Base-by-base conservation (phyloP, 768 basidiomycete genomes). In the Suillus plorans region DNA sequence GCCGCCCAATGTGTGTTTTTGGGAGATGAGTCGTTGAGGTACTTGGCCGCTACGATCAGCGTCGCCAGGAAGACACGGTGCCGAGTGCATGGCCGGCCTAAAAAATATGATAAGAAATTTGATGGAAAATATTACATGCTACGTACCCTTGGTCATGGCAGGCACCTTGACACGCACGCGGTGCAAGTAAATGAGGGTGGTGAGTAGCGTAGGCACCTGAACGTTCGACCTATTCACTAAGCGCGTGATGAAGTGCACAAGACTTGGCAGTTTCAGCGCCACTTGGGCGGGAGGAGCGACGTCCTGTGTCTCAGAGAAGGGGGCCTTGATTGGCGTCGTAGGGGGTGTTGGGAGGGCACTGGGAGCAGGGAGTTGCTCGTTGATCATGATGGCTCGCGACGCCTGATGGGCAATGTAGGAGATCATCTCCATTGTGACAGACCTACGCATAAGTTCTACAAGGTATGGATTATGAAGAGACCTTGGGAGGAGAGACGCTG, bases 41-140 rank as follows among this genome's bases (percentile, higher is more conserved):
- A 98, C 80, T 99, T 99, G 67, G 95, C 91, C 28, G 97, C 89
- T 49, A 94, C 91, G 77, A 99, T 98, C 70, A 99, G 89, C 1
- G 92, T 90, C 28, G 97, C 97, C 69, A 99, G 85, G 79, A 99
- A 98, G 61, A 99, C 90, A 57, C 97, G 89, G 73, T 99, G 97
- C 42, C 94, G 87, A 25, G 97, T 97, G 77, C 95, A 97, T 28
- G 91, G 86, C 82, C 95, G 89, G 57, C 95, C 84, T 82, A 65
- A 50, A 5, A 61, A 60, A 14, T 49, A 66, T 63, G 64, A 20
- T 10, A 18, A 20, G 66, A 55, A 47, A 44, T 59, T 64, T 1
- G 63, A 60, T 7, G 22, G 36, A 56, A 47, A 25, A 31, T 28
- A 62, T 44, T 20, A 5, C 10, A 6, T 28, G 10, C 25, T 7